Conservation (phyloP, 805 yeast species). For the Lipomyces sp. region DNA sequence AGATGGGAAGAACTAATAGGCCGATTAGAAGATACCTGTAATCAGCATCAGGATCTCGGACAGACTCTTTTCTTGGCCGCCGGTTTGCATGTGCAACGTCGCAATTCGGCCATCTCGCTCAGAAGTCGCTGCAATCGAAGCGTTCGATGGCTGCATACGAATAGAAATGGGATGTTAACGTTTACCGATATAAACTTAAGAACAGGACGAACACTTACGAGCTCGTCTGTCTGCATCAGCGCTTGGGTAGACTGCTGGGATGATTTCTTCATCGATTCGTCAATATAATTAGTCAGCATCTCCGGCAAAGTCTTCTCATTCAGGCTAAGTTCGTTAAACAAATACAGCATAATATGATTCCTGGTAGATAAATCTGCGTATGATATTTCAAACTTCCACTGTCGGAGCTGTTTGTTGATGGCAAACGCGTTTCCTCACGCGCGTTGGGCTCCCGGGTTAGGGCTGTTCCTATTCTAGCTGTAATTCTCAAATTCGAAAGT, state of each 20-base stretch:
- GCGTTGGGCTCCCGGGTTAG: too few relatives aligned
- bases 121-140: constrained; percentile 5
- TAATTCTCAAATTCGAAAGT: too few relatives aligned
- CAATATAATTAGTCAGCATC: constrained; percentile 16
- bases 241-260: constrained; percentile 28
- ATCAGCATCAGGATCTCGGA: background rate
- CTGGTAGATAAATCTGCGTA: background rate
- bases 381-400: background rate
- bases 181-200: background rate
- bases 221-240: constrained; percentile 21
- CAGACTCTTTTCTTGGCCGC: constrained; percentile 21
- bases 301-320: background rate
- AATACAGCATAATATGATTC: background rate
- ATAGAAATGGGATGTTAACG: background rate
- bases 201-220: constrained; percentile 13
- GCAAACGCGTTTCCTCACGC: background rate
- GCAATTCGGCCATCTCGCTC: constrained; percentile 12
- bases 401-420: background rate
- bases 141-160: constrained; percentile 2
- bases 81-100: constrained; percentile 22
- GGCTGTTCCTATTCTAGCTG: too few relatives aligned
- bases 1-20: constrained; percentile 18
- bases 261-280: constrained; percentile 6
- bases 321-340: background rate
- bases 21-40: background rate